Percentiles rank a stretch among this genome's conserved stretches.
Conservation (phyloP, 23 red algal genomes). For the Gracilaria vermiculophylla region DNA sequence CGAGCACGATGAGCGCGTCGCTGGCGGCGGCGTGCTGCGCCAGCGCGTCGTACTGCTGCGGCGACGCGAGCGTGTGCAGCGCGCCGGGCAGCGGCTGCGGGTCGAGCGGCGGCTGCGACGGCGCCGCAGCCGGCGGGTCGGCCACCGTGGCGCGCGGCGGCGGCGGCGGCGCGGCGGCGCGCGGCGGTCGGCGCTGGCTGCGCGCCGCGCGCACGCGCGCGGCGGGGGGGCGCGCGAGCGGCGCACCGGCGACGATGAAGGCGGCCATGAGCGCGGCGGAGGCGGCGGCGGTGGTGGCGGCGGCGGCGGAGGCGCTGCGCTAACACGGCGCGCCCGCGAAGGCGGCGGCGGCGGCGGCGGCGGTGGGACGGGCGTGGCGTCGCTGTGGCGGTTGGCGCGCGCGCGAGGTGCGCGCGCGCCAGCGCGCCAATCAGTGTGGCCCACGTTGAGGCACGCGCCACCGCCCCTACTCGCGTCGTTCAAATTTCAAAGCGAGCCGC, state of each 20-base stretch:
- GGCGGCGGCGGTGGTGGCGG: background rate
- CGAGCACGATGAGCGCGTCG: conserved; percentile 20
- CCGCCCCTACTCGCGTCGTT: too few relatives aligned
- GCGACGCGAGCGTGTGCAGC: conserved; percentile 13
- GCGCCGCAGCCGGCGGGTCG: background rate
- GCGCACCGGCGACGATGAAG: background rate
- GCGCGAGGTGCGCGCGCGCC: too few relatives aligned
- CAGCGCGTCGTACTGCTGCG: conserved; percentile 50
- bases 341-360: too few relatives aligned
- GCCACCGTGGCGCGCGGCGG: conserved; percentile 1
- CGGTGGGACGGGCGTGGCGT: background rate
- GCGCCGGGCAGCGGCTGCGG: conserved; percentile 2
- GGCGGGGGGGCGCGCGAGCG: background rate
- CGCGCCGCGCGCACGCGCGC: background rate
- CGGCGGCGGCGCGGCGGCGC: background rate
- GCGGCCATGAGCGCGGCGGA: background rate
- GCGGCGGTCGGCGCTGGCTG: background rate
- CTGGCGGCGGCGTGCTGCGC: background rate
- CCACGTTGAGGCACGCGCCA: too few relatives aligned
- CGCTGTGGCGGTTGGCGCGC: too few relatives aligned
- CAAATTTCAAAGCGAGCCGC: too few relatives aligned
- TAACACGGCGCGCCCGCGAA: too few relatives aligned
- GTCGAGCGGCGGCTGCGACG: background rate
- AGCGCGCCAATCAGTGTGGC: too few relatives aligned
- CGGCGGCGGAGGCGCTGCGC: background rate